Conservation (phyloP, 164 flowering plant species). For the Stephania japonica region DNA sequence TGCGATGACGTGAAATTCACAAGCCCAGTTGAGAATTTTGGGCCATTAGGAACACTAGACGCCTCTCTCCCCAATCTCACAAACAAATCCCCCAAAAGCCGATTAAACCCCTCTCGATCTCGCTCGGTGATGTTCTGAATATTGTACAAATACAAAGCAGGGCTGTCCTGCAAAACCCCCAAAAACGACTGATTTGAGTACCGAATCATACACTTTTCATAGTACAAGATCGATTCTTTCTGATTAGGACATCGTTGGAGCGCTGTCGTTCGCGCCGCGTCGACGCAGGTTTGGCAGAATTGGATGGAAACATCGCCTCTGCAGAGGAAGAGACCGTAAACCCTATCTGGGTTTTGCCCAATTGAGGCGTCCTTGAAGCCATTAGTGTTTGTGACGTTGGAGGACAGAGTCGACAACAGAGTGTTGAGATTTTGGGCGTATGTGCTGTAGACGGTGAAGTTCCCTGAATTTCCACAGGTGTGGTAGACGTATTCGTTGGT, state of each 20-base stretch:
- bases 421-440: constrained; percentile 11
- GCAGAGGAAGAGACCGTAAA: constrained; percentile 20
- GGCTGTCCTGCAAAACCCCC: not conserved
- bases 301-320: constrained; percentile 18
- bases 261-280: not conserved
- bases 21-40: not conserved
- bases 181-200: not conserved
- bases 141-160: constrained; percentile 10
- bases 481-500: too few species aligned
- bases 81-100: not conserved
- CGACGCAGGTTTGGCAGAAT: constrained; percentile 21
- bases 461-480: not conserved
- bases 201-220: too few species aligned
- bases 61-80: not conserved
- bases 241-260: constrained; percentile 13
- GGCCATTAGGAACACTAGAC: not conserved
- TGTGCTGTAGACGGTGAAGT: not conserved
- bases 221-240: constrained; percentile 19
- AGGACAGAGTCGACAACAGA: constrained; percentile 16
- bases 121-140: not conserved
- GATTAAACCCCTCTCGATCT: not conserved
- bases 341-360: constrained; percentile 10
- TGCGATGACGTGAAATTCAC: not conserved
- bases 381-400: not conserved
- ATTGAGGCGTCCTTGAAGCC: constrained; percentile 12